These are phyloP conservation scores for Yamagishiella unicocca DNA, from an alignment of 139 green algal genomes.

Conservation along the genomic window DNA sequence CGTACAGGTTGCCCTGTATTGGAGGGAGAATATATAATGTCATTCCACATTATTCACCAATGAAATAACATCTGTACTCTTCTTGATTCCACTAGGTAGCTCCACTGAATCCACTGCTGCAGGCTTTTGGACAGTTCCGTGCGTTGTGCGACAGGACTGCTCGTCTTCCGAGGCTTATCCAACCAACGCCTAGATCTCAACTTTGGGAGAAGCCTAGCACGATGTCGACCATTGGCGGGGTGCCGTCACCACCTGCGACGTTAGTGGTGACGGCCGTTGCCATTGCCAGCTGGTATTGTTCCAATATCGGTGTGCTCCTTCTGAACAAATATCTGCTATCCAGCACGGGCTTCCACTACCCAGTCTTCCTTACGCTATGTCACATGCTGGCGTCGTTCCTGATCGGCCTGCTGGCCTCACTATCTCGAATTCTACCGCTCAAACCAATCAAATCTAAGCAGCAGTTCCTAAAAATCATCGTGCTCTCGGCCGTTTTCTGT, in stretches of 20 bases:
- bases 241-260: background rate
- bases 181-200: no score
- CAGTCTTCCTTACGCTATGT: constrained; percentile 90
- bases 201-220: no score
- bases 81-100: no score
- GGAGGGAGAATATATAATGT: no score
- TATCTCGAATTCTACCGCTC: constrained; percentile 65
- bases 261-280: background rate
- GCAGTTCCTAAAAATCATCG: constrained; percentile 82
- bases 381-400: constrained; percentile 92
- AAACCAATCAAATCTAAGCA: constrained; percentile 74
- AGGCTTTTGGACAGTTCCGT: no score
- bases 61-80: no score
- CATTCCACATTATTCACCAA: no score
- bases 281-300: constrained; percentile 78
- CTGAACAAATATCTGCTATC: constrained; percentile 96
- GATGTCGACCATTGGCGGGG: no score
- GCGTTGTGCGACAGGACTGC: no score
- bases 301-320: constrained; percentile 95
- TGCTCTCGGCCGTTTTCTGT: constrained; percentile 90
- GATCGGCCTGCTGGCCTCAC: constrained; percentile 69
- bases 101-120: no score
- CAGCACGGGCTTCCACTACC: constrained; percentile 81
- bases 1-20: no score
- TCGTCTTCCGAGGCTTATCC: no score